Base-by-base conservation (phyloP, 257 asterid genomes). In the Fraxinus cuspidata region DNA sequence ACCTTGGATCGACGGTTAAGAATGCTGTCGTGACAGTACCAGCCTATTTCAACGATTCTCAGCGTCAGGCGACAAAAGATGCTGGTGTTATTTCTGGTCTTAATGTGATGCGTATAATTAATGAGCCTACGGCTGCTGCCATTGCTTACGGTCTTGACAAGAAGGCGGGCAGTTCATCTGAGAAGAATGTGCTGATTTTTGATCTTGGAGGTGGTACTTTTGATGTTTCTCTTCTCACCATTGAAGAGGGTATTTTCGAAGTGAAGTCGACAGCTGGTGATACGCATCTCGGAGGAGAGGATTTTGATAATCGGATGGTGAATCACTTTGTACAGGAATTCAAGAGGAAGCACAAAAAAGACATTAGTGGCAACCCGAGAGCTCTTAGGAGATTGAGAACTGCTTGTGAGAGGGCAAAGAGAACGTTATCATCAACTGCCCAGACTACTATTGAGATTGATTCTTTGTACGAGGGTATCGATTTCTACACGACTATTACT, bases 31-130 rank as follows among this genome's bases (percentile, higher is more conserved):
- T 8, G 29, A 58, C 66, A 0, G 66, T 58, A 58, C 66, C 66
- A 0, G 66, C 66, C 13, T 58, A 58, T 58, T 58, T 58, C 31
- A 58, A 58, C 1, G 66, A 58, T 58, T 58, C 66, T n/a, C 66
- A 58, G 31, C 66, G 31, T 21, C 66, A 58, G 28, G 66, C 66
- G 5, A 58, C 66, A 0, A 58, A 58, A 8, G 66, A 58, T 58
- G 66, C 66, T 1, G 66, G 66, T 21, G 66, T 58, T 58, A 58
- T 58, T 21, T 21, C 66, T 7, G 66, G 66, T 58, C 12, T 58
- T 12, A 58, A 58, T 58, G 66, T 58, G 31, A 58, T 58, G 66
- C 66, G 66, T 58, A 58, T 58, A 58, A 58, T 58, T 23, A 58
- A 21, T 5, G 66, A 58, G 66, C 66, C 66, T 8, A 58, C 31